Evolutionary conservation across 176 grass and related monocot genomes (phyloP).

Genomic region (Themeda triandra): DNA sequence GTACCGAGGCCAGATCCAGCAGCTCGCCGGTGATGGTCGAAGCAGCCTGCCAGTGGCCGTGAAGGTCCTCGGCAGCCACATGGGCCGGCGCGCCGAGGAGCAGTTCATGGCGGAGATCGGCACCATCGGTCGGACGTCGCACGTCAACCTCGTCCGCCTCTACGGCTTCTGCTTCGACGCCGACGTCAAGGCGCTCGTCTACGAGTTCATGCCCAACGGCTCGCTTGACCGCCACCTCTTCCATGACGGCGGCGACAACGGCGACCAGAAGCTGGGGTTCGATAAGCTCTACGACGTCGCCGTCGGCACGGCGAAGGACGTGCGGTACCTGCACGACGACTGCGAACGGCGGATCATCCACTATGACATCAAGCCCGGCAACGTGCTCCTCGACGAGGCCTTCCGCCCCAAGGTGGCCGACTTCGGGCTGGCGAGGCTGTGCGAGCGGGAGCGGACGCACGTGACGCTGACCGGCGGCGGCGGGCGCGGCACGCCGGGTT

Average conservation of each 20-base stretch:
- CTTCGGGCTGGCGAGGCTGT: constrained; percentile 35
- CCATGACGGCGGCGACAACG: not conserved
- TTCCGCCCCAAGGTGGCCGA: constrained; percentile 32
- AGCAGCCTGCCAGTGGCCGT: constrained; percentile 15
- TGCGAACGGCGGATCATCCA: constrained; percentile 32
- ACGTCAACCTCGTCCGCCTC: constrained; percentile 27
- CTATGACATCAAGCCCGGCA: constrained; percentile 44
- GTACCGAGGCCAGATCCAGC: constrained; percentile 9
- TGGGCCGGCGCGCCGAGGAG: constrained; percentile 25
- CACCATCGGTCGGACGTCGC: constrained; percentile 27
- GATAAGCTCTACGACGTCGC: constrained; percentile 28
- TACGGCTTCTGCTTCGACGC: constrained; percentile 40
- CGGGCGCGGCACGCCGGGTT: constrained; percentile 26
- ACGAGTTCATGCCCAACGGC: constrained; percentile 33
- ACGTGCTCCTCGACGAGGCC: constrained; percentile 23
- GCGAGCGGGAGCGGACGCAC: constrained; percentile 14
- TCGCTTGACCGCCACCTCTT: constrained; percentile 26
- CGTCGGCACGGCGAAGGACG: constrained; percentile 33
- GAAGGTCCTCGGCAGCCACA: constrained; percentile 17
- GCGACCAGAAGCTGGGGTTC: not conserved
- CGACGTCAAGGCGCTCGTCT: constrained; percentile 29
- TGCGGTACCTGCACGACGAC: constrained; percentile 43
- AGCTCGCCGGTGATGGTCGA: not conserved
- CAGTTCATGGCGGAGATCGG: constrained; percentile 35
- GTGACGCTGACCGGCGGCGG: constrained; percentile 10